These are phyloP conservation scores for Lyophyllum shimeji DNA, from an alignment of 768 basidiomycete species.

Conservation along the genomic window DNA sequence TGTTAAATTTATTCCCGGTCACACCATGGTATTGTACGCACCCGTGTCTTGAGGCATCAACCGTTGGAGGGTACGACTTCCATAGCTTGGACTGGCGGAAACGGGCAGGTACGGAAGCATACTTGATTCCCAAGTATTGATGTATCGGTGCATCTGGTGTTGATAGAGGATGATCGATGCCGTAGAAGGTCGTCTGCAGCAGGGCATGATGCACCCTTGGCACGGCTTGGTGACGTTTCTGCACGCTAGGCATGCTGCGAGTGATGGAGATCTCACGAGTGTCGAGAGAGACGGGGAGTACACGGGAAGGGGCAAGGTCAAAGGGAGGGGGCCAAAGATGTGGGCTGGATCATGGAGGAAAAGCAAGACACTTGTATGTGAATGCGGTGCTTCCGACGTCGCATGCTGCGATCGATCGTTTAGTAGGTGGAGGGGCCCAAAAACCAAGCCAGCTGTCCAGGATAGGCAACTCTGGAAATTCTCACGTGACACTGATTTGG, in stretches of 20 bases:
- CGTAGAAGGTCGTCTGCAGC: slow-evolving; percentile 66
- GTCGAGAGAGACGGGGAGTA: slow-evolving; percentile 8
- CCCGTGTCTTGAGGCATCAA: slow-evolving; percentile 70
- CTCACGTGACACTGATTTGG: slow-evolving; percentile 20
- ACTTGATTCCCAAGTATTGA: slow-evolving; percentile 79
- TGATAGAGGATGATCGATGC: slow-evolving; percentile 61
- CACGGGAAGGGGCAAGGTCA: slow-evolving; percentile 10
- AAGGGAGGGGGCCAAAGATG: slow-evolving; percentile 9
- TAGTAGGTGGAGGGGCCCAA: slow-evolving; percentile 11
- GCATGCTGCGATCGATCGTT: slow-evolving; percentile 36
- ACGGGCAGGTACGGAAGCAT: slow-evolving; percentile 69
- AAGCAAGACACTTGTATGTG: slow-evolving; percentile 22
- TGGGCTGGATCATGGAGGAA: slow-evolving; percentile 13
- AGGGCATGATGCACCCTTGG: slow-evolving; percentile 47
- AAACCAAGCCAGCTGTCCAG: slow-evolving; percentile 19
- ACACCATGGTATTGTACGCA: slow-evolving; percentile 35
- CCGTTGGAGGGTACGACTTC: slow-evolving; percentile 53
- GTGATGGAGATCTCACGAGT: not conserved
- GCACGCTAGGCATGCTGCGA: slow-evolving; percentile 27
- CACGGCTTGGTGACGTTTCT: slow-evolving; percentile 19
- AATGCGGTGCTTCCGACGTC: slow-evolving; percentile 24
- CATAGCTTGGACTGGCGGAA: slow-evolving; percentile 72
- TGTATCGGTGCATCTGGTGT: slow-evolving; percentile 55
- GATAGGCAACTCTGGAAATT: slow-evolving; percentile 19
- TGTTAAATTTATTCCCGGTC: not conserved